These are phyloP conservation scores for Cotoneaster glaucophyllus DNA, from an alignment of 306 rosid genomes.

Conservation along the genomic window DNA sequence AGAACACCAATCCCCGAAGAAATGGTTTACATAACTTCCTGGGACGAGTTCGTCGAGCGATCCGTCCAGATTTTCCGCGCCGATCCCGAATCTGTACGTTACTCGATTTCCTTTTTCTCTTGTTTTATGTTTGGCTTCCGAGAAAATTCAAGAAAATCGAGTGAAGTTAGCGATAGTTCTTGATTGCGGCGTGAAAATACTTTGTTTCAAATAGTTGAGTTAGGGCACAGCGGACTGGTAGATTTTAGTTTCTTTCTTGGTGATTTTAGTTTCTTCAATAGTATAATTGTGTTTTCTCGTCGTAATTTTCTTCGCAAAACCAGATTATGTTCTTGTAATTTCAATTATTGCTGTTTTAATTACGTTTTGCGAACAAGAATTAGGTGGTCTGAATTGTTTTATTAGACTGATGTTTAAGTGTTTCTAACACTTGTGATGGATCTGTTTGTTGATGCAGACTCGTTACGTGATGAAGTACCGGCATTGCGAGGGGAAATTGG, in stretches of 20 bases:
- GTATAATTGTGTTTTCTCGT: not conserved
- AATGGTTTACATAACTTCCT: constrained; percentile 64
- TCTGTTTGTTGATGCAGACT: constrained; percentile 40
- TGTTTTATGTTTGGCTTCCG: constrained; percentile 6
- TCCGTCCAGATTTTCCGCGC: constrained; percentile 83
- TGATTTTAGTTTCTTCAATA: no score
- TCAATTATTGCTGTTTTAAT: not conserved
- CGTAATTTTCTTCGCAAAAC: not conserved
- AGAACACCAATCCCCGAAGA: not conserved
- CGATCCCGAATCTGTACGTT: constrained; percentile 65
- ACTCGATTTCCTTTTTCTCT: not conserved
- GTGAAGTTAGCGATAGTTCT: not conserved
- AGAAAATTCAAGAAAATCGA: constrained; percentile 1
- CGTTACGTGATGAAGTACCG: constrained; percentile 75
- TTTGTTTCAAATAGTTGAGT: not conserved
- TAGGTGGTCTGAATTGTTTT: not conserved
- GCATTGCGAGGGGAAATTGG: constrained; percentile 74
- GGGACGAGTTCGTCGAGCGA: constrained; percentile 82
- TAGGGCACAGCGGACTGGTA: not conserved
- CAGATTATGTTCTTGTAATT: not conserved
- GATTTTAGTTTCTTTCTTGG: not conserved
- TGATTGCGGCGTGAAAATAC: not conserved
- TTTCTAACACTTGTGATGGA: not conserved
- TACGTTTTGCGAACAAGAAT: not conserved
- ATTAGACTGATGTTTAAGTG: not conserved